Conservation (phyloP, 2,329 filamentous ascomycete species). For the Cytospora piceae region DNA sequence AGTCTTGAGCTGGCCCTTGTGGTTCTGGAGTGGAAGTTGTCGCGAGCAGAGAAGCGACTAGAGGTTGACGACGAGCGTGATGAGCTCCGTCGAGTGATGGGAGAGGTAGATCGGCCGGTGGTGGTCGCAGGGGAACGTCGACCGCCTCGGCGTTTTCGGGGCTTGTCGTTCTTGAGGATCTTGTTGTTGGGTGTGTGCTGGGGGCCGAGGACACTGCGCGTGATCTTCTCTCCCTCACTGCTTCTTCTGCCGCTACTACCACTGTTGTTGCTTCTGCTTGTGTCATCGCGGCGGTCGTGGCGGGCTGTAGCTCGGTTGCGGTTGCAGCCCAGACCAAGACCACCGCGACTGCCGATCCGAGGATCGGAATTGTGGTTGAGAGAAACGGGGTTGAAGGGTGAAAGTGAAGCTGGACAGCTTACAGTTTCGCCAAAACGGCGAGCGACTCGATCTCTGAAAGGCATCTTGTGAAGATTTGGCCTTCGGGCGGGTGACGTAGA, state of each 20-base stretch:
- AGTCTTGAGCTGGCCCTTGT: slow-evolving; percentile 29
- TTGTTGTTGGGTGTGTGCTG: slow-evolving; percentile 8
- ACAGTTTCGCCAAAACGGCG: slow-evolving; percentile 54
- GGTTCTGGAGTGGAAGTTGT: slow-evolving; percentile 14
- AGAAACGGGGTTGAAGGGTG: slow-evolving; percentile 31
- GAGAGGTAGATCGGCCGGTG: slow-evolving; percentile 12
- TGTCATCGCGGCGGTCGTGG: slow-evolving; percentile 11
- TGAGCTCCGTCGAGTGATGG: not conserved
- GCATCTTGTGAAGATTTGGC: slow-evolving; percentile 32
- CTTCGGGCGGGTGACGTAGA: not conserved
- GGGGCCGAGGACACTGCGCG: slow-evolving; percentile 19
- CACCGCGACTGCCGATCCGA: slow-evolving; percentile 12
- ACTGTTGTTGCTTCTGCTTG: not conserved
- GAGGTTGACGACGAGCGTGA: not conserved
- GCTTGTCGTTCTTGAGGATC: slow-evolving; percentile 13
- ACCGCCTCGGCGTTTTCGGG: not conserved
- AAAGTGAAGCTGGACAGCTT: slow-evolving; percentile 37
- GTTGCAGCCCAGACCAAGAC: slow-evolving; percentile 23
- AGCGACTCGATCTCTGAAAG: slow-evolving; percentile 44
- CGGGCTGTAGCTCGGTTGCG: slow-evolving; percentile 14
- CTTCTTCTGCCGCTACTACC: not conserved
- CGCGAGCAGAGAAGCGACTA: slow-evolving; percentile 20
- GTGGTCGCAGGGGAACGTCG: slow-evolving; percentile 2
- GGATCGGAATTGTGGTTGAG: slow-evolving; percentile 7
- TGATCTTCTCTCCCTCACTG: not conserved